These are phyloP conservation scores for Hericium coralloides DNA, from an alignment of 768 basidiomycete genomes.

Conservation along the genomic window DNA sequence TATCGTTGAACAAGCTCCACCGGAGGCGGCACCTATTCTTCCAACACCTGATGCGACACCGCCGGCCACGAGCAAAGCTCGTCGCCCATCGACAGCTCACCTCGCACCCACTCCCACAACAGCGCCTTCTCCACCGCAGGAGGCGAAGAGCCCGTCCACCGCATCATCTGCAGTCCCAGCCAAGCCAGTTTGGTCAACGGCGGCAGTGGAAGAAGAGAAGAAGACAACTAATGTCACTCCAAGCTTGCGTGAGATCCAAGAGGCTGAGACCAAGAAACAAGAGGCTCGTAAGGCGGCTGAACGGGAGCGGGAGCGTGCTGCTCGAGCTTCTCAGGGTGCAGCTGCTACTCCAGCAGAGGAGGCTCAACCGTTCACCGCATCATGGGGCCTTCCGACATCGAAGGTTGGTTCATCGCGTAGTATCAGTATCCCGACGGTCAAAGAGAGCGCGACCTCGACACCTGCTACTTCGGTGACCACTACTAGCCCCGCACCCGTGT, in stretches of 20 bases:
- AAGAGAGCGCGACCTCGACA: slow-evolving; percentile 31
- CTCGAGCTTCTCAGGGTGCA: slow-evolving; percentile 35
- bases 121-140: slow-evolving; percentile 10
- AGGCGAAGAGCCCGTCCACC: slow-evolving; percentile 14
- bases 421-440: slow-evolving; percentile 16
- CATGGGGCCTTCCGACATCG: slow-evolving; percentile 86
- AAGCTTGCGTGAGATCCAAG: slow-evolving; percentile 91
- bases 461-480: slow-evolving; percentile 19
- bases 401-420: slow-evolving; percentile 41
- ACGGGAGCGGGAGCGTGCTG: slow-evolving; percentile 56
- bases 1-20: slow-evolving; percentile 13
- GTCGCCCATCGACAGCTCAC: slow-evolving; percentile 6
- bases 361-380: slow-evolving; percentile 51
- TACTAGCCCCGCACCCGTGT: slow-evolving; percentile 36
- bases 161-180: slow-evolving; percentile 15
- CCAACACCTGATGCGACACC: slow-evolving; percentile 19
- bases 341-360: slow-evolving; percentile 40
- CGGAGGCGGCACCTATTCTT: slow-evolving; percentile 8
- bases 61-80: slow-evolving; percentile 13
- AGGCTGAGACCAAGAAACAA: slow-evolving; percentile 75
- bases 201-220: slow-evolving; percentile 61
- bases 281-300: slow-evolving; percentile 72
- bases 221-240: slow-evolving; percentile 41
- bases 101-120: slow-evolving; percentile 13
- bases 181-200: slow-evolving; percentile 60